Conservation (phyloP, 495 filamentous ascomycete genomes). For the Lasiosphaeria ovina region DNA sequence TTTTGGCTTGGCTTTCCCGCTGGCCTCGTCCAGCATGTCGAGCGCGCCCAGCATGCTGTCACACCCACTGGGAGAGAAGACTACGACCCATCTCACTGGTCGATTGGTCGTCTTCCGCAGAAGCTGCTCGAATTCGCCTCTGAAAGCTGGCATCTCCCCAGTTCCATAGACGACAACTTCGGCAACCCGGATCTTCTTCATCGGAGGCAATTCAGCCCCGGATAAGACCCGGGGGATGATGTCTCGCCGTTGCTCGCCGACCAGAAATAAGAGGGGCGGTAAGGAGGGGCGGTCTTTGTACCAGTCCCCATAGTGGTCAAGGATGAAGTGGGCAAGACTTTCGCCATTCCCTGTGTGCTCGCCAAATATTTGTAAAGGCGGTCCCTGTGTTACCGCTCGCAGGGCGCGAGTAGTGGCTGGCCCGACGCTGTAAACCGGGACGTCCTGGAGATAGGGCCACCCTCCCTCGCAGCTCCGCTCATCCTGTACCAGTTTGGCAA, state of each 20-base stretch:
- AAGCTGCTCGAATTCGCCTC: constrained; percentile 55
- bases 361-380: constrained; percentile 61
- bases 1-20: constrained; percentile 40
- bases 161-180: constrained; percentile 87
- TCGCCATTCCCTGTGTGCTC: constrained; percentile 80
- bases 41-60: constrained; percentile 73
- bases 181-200: constrained; percentile 58
- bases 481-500: constrained; percentile 62
- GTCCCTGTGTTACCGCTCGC: constrained; percentile 50
- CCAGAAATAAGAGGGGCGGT: constrained; percentile 75
- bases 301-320: constrained; percentile 62
- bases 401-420: constrained; percentile 82
- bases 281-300: constrained; percentile 40
- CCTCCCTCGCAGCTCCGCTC: constrained; percentile 29
- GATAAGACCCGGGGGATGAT: constrained; percentile 80
- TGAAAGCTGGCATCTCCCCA: constrained; percentile 71
- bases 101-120: constrained; percentile 41
- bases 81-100: constrained; percentile 71
- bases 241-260: constrained; percentile 82
- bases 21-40: constrained; percentile 51
- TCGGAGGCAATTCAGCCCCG: constrained; percentile 39
- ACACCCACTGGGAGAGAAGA: constrained; percentile 91
- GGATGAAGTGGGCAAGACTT: constrained; percentile 69
- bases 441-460: constrained; percentile 49
- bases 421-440: constrained; percentile 84